Evolutionary conservation across 257 asterid species (phyloP), one percentile per base, ranked within the genome.

Genomic region (Forsythia viridissima): DNA sequence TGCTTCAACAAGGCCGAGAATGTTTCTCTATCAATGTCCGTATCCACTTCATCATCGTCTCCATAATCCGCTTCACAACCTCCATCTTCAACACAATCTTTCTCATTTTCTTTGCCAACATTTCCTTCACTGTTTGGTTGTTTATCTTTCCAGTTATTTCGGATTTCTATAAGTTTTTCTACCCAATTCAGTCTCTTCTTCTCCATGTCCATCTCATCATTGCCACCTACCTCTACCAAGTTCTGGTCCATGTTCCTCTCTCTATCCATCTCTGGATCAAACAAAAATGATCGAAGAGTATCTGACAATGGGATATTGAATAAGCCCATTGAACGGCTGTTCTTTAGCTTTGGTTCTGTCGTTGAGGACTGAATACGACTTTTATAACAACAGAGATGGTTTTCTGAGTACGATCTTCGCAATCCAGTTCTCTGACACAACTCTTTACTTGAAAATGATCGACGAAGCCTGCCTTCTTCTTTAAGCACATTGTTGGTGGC

Each of bases 151-250:
- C 96, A 94, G 6, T 82, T 85, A 42, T 81, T 84, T 74, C 90
- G 66, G 21, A 94, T 87, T 71, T 94, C 90, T 81, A 91, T 38
- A 1, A 94, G 86, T 74, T 89, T 87, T 75, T 90, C 91, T 1
- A 94, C 80, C 98, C 98, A 94, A 74, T 90, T 90, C 51, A 84
- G 85, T 21, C 88, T 84, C 84, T 80, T 84, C 61, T 76, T 77
- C 44, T 72, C 87, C 2, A 65, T 37, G 52, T 72, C 87, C 3
- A 67, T 71, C 74, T 74, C 86, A 0, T 70, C 81, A 41, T 68
- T 71, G n/a, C 4, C 30, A 38, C 78, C 83, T 20, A 69, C 74
- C 34, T 80, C 86, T 24, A 52, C 76, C 48, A 3, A 3, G 41
- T 41, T 71, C 21, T 43, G 83, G 37, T 80, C 89, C 72, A 65